Conservation (phyloP, 768 basidiomycete species). For the Tricholoma hemisulphureum region DNA sequence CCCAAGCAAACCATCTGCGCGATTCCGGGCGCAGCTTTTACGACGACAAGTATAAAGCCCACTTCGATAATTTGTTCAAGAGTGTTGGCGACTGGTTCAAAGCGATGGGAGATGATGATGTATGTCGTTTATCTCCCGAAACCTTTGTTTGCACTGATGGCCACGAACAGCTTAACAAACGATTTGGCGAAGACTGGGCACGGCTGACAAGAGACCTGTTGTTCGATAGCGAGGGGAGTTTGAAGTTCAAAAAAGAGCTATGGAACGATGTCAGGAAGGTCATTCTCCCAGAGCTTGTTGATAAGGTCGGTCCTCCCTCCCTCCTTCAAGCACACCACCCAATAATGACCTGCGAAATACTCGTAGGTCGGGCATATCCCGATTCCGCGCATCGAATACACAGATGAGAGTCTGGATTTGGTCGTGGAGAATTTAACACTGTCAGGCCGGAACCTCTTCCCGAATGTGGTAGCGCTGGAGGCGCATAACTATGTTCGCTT, state of each 20-base stretch:
- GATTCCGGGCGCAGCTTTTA: conserved; percentile 80
- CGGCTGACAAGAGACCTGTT: conserved; percentile 81
- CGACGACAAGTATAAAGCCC: conserved; percentile 57
- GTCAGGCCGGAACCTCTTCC: conserved; percentile 86
- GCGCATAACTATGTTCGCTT: conserved; percentile 84
- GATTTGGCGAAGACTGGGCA: conserved; percentile 81
- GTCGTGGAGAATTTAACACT: conserved; percentile 93
- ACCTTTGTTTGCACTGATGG: not conserved
- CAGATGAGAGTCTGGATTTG: conserved; percentile 80
- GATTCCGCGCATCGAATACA: conserved; percentile 93
- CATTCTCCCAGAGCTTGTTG: conserved; percentile 76
- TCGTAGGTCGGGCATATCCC: conserved; percentile 73
- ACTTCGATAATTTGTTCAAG: conserved; percentile 81
- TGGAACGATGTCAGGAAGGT: conserved; percentile 87
- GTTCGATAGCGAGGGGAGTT: conserved; percentile 74
- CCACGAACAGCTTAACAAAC: conserved; percentile 51
- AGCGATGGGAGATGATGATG: conserved; percentile 81
- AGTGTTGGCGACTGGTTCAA: conserved; percentile 76
- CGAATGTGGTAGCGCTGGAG: conserved; percentile 71
- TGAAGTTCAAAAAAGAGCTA: conserved; percentile 85
- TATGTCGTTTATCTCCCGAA: conserved; percentile 21
- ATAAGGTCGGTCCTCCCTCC: conserved; percentile 49
- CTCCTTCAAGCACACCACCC: not conserved
- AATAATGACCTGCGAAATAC: not conserved
- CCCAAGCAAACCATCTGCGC: conserved; percentile 58